Percentiles rank a stretch among this genome's conserved stretches.
These are phyloP conservation scores for Exserohilum rostratum DNA, from an alignment of 2,329 filamentous ascomycete species.

Conservation along the genomic window DNA sequence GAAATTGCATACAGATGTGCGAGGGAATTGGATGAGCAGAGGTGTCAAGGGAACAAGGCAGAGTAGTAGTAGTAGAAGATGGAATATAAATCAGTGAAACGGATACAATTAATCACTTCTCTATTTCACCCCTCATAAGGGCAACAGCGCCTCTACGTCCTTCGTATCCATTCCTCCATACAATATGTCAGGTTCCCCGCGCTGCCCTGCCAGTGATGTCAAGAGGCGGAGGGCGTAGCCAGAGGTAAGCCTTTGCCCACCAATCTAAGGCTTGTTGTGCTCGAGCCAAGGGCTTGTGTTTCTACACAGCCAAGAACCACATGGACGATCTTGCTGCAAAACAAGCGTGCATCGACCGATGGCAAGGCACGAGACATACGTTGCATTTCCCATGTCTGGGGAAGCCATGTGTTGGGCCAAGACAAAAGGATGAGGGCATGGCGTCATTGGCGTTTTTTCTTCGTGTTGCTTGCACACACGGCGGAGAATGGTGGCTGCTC, in stretches of 20 bases:
- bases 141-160: not conserved
- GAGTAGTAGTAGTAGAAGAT: not conserved
- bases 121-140: not conserved
- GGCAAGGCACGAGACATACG: conserved; percentile 5
- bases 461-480: not conserved
- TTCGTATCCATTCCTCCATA: not conserved
- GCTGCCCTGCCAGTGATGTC: conserved; percentile 20
- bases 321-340: conserved; percentile 13
- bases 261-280: conserved; percentile 23
- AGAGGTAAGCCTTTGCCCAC: conserved; percentile 17
- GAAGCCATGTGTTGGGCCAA: conserved; percentile 18
- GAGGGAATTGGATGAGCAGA: too few species aligned
- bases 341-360: conserved; percentile 19
- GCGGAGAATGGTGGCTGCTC: not conserved
- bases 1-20: not conserved
- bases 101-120: not conserved
- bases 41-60: not conserved
- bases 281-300: conserved; percentile 21
- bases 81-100: not conserved
- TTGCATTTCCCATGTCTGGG: conserved; percentile 14
- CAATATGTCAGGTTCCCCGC: not conserved
- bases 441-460: conserved; percentile 27
- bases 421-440: conserved; percentile 25
- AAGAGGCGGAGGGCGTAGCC: conserved; percentile 20
- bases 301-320: conserved; percentile 15